Conservation (phyloP, 345 rosid species). For the Angophora floribunda region DNA sequence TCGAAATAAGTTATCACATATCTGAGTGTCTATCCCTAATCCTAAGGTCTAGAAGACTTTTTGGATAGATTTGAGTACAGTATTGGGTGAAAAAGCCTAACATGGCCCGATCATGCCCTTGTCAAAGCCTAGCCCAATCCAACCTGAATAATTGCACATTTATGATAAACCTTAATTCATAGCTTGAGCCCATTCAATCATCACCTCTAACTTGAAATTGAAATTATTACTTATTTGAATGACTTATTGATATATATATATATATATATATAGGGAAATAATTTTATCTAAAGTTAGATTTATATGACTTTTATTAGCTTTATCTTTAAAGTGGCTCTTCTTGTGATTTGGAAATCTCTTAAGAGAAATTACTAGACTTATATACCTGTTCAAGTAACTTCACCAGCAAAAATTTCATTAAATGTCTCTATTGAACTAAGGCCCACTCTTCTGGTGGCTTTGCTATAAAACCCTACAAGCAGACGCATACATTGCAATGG, state of each 20-base stretch:
- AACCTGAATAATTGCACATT: not conserved
- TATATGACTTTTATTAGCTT: not conserved
- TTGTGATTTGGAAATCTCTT: too few species aligned
- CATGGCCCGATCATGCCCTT: not conserved
- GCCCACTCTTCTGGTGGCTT: constrained; percentile 5
- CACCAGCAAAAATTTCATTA: too few species aligned
- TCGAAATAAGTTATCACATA: not conserved
- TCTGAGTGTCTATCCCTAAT: not conserved
- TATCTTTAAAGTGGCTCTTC: too few species aligned
- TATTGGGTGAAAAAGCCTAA: not conserved
- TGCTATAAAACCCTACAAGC: not conserved
- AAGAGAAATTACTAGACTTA: not conserved
- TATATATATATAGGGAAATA: not conserved
- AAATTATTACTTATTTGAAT: fast-evolving
- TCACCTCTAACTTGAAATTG: not conserved
- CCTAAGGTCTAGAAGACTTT: not conserved
- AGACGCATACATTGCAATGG: not conserved
- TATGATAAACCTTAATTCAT: not conserved
- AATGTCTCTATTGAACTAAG: constrained; percentile 4
- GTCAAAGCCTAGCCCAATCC: not conserved
- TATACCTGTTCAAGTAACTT: too few species aligned
- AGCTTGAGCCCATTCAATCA: not conserved
- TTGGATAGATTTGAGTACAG: not conserved
- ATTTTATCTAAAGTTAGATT: not conserved
- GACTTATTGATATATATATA: too few species aligned